Evolutionary conservation across 2,329 filamentous ascomycete species (phyloP).

Genomic region (Colletotrichum eleusines): DNA sequence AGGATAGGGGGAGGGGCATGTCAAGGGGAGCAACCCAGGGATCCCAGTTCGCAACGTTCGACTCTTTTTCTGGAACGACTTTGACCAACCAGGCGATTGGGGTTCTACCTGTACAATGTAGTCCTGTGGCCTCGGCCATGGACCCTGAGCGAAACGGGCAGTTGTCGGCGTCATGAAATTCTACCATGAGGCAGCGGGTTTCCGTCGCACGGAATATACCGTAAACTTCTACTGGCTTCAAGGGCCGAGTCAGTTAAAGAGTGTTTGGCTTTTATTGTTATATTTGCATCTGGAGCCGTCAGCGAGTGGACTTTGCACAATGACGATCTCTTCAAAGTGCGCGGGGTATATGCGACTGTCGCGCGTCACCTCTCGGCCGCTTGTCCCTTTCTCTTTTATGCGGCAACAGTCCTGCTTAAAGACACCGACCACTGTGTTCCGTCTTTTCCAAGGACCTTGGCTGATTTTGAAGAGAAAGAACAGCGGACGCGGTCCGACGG

Average conservation of each 20-base stretch:
- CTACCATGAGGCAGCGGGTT: conserved; percentile 24
- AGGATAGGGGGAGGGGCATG: conserved; percentile 41
- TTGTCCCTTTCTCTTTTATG: conserved; percentile 33
- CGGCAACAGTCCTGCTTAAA: conserved; percentile 8
- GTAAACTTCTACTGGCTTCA: conserved; percentile 17
- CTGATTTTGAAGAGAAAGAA: conserved; percentile 23
- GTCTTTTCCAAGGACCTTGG: conserved; percentile 29
- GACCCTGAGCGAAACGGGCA: conserved; percentile 26
- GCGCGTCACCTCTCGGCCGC: background rate
- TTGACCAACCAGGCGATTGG: conserved; percentile 11
- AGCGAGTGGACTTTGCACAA: conserved; percentile 17
- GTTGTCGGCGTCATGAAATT: conserved; percentile 28
- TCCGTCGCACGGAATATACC: background rate
- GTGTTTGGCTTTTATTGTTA: conserved; percentile 18
- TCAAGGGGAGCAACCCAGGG: conserved; percentile 27
- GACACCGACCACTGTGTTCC: background rate
- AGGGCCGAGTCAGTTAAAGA: conserved; percentile 39
- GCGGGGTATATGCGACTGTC: conserved; percentile 15
- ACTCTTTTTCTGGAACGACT: conserved; percentile 39
- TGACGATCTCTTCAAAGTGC: conserved; percentile 28
- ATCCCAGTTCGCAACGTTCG: conserved; percentile 26
- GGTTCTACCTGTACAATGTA: too few relatives aligned
- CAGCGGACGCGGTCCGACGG: conserved; percentile 15
- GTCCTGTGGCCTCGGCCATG: conserved; percentile 29
- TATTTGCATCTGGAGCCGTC: conserved; percentile 9